Evolutionary conservation across 2,329 filamentous ascomycete genomes (phyloP).

Genomic region (Arthrobotrys sinensis): DNA sequence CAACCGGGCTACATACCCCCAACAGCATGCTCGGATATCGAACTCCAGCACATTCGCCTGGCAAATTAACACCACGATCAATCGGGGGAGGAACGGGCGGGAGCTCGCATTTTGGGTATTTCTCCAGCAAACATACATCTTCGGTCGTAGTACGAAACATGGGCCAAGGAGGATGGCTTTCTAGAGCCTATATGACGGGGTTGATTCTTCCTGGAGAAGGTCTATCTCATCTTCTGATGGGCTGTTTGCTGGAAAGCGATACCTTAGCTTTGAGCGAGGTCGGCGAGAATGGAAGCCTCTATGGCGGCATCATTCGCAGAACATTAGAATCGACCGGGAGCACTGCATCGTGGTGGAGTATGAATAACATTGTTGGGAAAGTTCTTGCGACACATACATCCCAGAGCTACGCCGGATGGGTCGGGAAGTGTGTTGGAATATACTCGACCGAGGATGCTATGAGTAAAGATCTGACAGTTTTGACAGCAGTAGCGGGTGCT

Average conservation of each 20-base stretch:
- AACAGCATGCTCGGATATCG: slow-evolving; percentile 62
- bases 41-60: slow-evolving; percentile 65
- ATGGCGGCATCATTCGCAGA: slow-evolving; percentile 72
- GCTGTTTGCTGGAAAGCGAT: slow-evolving; percentile 77
- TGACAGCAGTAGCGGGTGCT: slow-evolving; percentile 69
- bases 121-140: slow-evolving; percentile 45
- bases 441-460: slow-evolving; percentile 71
- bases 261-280: slow-evolving; percentile 74
- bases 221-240: slow-evolving; percentile 77
- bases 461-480: slow-evolving; percentile 72
- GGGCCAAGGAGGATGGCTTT: slow-evolving; percentile 77
- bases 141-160: slow-evolving; percentile 69
- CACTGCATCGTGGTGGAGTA: slow-evolving; percentile 77
- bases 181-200: slow-evolving; percentile 78
- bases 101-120: slow-evolving; percentile 65
- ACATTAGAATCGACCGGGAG: slow-evolving; percentile 73
- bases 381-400: slow-evolving; percentile 76
- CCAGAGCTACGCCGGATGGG: slow-evolving; percentile 75
- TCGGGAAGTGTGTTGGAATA: slow-evolving; percentile 73
- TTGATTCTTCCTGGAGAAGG: slow-evolving; percentile 77
- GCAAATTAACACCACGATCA: slow-evolving; percentile 65
- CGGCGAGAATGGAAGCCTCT: slow-evolving; percentile 76
- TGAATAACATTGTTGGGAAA: slow-evolving; percentile 76
- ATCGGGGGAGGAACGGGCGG: slow-evolving; percentile 67
- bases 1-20: slow-evolving; percentile 62